Conservation (phyloP, 805 yeast genomes). For the Candida coquimbonensis region DNA sequence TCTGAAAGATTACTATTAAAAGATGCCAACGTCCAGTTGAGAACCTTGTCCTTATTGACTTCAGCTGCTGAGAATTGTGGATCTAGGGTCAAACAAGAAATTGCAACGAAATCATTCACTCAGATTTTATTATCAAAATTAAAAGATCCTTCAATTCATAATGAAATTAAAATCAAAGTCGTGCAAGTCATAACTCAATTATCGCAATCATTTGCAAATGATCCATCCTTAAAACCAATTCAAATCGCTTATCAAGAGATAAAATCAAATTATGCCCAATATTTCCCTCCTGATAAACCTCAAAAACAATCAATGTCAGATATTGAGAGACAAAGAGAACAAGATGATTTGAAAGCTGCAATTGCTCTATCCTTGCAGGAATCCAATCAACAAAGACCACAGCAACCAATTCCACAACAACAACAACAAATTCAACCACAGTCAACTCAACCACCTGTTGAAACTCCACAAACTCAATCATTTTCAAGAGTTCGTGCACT, state of each 20-base stretch:
- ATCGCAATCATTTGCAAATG: constrained; percentile 54
- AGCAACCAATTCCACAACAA: constrained; percentile 11
- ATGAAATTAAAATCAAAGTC: constrained; percentile 56
- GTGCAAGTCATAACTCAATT: constrained; percentile 66
- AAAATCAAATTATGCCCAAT: constrained; percentile 32
- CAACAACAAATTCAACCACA: constrained; percentile 11
- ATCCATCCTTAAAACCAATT: constrained; percentile 72
- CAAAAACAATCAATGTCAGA: constrained; percentile 42
- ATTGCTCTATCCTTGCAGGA: constrained; percentile 56
- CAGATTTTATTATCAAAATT: constrained; percentile 40
- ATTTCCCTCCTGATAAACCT: constrained; percentile 48
- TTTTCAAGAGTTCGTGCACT: constrained; percentile 73
- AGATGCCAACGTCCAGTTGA: constrained; percentile 61
- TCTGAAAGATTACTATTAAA: constrained; percentile 39
- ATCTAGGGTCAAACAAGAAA: constrained; percentile 53
- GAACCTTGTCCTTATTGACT: constrained; percentile 47
- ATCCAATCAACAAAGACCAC: constrained; percentile 16
- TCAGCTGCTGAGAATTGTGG: constrained; percentile 77
- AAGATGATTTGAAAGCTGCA: constrained; percentile 72
- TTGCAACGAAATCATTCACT: constrained; percentile 52
- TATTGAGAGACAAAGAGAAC: constrained; percentile 52
- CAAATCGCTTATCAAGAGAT: constrained; percentile 51
- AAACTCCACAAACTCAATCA: constrained; percentile 8
- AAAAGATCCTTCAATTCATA: constrained; percentile 50
- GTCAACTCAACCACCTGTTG: constrained; percentile 4